Conservation (phyloP, 768 basidiomycete species). For the Suillus subluteus region DNA sequence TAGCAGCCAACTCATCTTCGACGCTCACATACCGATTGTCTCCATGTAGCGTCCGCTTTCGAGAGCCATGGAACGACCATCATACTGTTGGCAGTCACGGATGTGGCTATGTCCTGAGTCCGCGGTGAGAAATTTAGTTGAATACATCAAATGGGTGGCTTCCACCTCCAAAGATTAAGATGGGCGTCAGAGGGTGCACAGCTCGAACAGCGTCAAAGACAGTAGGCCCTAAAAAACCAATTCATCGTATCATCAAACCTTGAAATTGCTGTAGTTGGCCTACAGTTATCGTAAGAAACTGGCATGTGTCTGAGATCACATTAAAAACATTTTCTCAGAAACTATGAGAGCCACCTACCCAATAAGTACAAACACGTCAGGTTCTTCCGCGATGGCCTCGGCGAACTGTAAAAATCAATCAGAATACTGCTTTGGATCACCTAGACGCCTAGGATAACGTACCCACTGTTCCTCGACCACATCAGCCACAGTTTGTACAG, state of each 20-base stretch:
- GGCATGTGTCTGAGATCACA: constrained; percentile 74
- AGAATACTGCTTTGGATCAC: background rate
- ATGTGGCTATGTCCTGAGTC: constrained; percentile 70
- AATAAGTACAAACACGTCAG: constrained; percentile 79
- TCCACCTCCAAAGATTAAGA: constrained; percentile 79
- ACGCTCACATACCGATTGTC: constrained; percentile 65
- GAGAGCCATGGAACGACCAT: constrained; percentile 76
- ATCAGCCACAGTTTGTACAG: constrained; percentile 69
- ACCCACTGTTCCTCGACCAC: constrained; percentile 87
- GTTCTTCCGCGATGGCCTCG: constrained; percentile 77
- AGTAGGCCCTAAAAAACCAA: constrained; percentile 54
- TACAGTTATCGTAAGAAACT: constrained; percentile 67
- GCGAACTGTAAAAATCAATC: constrained; percentile 53
- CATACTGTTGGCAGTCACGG: constrained; percentile 73
- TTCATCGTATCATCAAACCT: constrained; percentile 4
- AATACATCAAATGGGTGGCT: background rate
- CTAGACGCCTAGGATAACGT: constrained; percentile 16
- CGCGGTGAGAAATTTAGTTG: background rate
- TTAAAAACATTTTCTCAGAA: background rate
- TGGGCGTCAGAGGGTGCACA: constrained; percentile 74
- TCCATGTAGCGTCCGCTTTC: constrained; percentile 93
- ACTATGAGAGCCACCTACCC: constrained; percentile 46
- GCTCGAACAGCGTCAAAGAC: constrained; percentile 76
- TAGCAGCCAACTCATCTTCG: background rate
- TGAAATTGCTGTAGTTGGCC: constrained; percentile 18